A percentile compares a stretch with the other conserved stretches of the same genome.
These are phyloP conservation scores for Solanum sejunctum DNA, from an alignment of 257 asterid species.

Conservation along the genomic window DNA sequence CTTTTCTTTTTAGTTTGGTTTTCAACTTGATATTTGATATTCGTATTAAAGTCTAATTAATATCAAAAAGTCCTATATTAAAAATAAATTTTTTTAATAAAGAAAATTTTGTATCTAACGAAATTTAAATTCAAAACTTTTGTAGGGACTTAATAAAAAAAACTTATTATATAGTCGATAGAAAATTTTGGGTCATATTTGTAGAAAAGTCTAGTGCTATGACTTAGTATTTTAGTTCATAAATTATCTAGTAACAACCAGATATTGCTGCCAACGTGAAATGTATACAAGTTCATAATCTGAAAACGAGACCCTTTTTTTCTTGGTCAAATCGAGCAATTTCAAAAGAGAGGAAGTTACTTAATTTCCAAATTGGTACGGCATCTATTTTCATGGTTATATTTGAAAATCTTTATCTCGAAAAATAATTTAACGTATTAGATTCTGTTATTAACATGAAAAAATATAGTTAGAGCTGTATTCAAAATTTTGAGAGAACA, in stretches of 20 bases:
- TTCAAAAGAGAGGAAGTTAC: neutral
- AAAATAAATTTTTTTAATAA: no score
- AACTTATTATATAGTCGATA: neutral
- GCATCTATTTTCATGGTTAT: neutral
- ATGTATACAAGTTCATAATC: neutral
- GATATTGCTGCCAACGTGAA: neutral
- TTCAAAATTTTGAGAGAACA: no score
- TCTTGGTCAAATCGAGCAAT: neutral
- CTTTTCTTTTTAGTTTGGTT: no score
- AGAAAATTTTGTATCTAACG: neutral
- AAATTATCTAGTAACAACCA: neutral
- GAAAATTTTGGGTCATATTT: neutral
- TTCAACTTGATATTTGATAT: neutral
- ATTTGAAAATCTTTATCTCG: neutral
- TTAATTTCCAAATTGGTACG: neutral
- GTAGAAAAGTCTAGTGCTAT: neutral
- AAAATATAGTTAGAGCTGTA: neutral
- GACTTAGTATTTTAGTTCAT: neutral
- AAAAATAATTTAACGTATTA: neutral
- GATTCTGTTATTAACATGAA: neutral
- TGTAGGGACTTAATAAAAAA: neutral
- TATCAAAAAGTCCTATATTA: neutral
- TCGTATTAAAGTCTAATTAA: neutral
- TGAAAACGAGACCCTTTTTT: neutral
- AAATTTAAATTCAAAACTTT: neutral